phyloP scores from a whole-genome alignment of 768 basidiomycete species.

The Russula dissimulans region DNA sequence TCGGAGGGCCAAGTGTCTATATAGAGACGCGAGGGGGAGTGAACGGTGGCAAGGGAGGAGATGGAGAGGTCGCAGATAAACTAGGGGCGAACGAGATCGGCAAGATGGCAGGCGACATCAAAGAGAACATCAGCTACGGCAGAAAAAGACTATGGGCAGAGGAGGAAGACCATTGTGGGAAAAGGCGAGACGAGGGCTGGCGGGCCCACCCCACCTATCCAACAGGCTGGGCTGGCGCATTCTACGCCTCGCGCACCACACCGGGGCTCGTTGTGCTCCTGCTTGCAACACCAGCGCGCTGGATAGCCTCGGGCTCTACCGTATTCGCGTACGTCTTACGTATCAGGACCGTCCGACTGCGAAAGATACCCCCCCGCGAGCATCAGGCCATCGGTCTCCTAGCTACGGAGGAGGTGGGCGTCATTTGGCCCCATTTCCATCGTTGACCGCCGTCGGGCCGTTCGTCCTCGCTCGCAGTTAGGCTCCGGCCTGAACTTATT shows the following conservation, averaged over 20 bases:
- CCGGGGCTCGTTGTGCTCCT: background rate
- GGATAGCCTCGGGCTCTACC: background rate
- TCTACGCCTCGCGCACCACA: conserved; percentile 12
- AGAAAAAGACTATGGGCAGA: no score
- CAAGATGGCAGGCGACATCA: no score
- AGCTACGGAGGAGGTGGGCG: conserved; percentile 27
- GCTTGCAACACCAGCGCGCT: background rate
- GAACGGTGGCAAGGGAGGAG: background rate
- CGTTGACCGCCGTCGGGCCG: conserved; percentile 22
- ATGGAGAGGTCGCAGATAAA: no score
- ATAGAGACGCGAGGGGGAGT: background rate
- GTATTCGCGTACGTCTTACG: conserved; percentile 11
- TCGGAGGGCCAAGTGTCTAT: background rate
- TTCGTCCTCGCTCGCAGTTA: conserved; percentile 31
- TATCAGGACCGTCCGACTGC: conserved; percentile 60
- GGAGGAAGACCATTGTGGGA: no score
- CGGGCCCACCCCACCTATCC: background rate
- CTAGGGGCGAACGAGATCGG: no score
- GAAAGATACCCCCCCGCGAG: conserved; percentile 34
- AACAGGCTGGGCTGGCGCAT: conserved; percentile 10
- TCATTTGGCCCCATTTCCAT: conserved; percentile 21
- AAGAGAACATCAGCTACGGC: no score
- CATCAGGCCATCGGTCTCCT: background rate
- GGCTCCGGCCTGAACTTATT: conserved; percentile 20
- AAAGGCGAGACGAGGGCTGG: background rate